A percentile compares a stretch with the other conserved stretches of the same genome.
Evolutionary conservation across 2,329 filamentous ascomycete species (phyloP).

Genomic region (Pseudopyrenochaeta lycopersici): DNA sequence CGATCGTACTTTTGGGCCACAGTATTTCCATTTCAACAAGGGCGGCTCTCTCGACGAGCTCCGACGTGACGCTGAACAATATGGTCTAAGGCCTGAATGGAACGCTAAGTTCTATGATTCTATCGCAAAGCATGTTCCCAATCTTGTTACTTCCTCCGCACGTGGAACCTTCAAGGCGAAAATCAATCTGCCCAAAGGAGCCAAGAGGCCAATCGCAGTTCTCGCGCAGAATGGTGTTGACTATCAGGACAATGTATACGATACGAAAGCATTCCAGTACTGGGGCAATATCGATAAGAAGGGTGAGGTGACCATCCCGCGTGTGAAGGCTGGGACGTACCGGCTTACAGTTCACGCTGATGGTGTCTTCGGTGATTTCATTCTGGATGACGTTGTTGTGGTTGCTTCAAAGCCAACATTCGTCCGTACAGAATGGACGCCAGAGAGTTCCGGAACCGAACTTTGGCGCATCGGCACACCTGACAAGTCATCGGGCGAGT

Average conservation of each 20-base stretch:
- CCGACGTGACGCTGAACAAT: conserved; percentile 63
- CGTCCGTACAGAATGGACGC: conserved; percentile 56
- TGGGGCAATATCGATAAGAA: conserved; percentile 60
- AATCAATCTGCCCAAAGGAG: conserved; percentile 61
- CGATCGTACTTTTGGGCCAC: conserved; percentile 63
- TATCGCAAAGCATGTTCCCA: conserved; percentile 66
- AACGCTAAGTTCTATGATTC: conserved; percentile 69
- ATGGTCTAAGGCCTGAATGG: conserved; percentile 62
- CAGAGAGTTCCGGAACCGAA: conserved; percentile 65
- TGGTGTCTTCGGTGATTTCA: conserved; percentile 68
- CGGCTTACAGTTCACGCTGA: conserved; percentile 70
- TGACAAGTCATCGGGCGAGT: conserved; percentile 69
- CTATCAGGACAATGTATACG: conserved; percentile 67
- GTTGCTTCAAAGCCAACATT: conserved; percentile 50
- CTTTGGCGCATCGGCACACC: conserved; percentile 70
- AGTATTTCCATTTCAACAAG: conserved; percentile 70
- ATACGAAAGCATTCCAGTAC: conserved; percentile 66
- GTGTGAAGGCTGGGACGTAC: conserved; percentile 66
- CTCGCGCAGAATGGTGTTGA: conserved; percentile 62
- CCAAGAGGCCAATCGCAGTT: conserved; percentile 62
- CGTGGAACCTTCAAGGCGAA: conserved; percentile 62
- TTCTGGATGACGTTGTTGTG: conserved; percentile 61
- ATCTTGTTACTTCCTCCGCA: conserved; percentile 63
- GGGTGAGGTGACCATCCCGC: conserved; percentile 62
- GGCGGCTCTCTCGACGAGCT: conserved; percentile 56